Evolutionary conservation across 148 eudicot genomes (phyloP), one percentile per base, ranked within the genome.

Genomic region (Rhododendron ovatum): DNA sequence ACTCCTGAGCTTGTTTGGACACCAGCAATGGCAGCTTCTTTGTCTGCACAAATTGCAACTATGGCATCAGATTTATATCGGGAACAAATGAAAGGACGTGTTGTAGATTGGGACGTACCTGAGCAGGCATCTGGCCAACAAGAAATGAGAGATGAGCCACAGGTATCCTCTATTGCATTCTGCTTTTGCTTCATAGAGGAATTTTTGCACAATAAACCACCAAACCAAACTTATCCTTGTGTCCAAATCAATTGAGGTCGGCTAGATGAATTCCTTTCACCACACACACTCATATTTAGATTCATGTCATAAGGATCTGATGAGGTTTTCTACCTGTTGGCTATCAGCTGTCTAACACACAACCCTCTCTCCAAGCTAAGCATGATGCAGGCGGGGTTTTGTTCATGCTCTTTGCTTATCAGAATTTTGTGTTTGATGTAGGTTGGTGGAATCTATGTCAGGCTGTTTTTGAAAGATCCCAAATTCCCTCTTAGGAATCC

Each of bases 1-100:
- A 98, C 99, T 48, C 99, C 99, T 82, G 99, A 98, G 87, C 99
- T 98, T 85, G 99, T 98, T 15, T 98, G 99, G 99, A 98, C 99
- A 55, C 96, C 99, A 39, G 99, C 99, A 84, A 98, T 98, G 99
- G 99, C 98, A 84, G 90, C 98, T 84, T 98, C 99, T 69, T 89
- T 98, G 84, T 91, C 99, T 76, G 99, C 98, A 83, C 98, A 98
- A 91, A 85, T 98, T 89, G 93, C 98, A 43, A 98, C 99, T 28
- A 98, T 98, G 99, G 96, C 98, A 78, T 91, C 95, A 80, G 99
- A 98, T 84, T 84, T 98, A 88, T 92, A 94, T 78, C 89, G 91
- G 73, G 99, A 98, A 87, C 99, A 98, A 92, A 92, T 94, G 89
- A 98, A 95, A 92, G 99, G 99, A 51, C 93, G 92, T 65, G 93